Evolutionary conservation across 345 rosid genomes (phyloP), one percentile per base, ranked within the genome.

Genomic region (rapeseed (Brassica napus)): DNA sequence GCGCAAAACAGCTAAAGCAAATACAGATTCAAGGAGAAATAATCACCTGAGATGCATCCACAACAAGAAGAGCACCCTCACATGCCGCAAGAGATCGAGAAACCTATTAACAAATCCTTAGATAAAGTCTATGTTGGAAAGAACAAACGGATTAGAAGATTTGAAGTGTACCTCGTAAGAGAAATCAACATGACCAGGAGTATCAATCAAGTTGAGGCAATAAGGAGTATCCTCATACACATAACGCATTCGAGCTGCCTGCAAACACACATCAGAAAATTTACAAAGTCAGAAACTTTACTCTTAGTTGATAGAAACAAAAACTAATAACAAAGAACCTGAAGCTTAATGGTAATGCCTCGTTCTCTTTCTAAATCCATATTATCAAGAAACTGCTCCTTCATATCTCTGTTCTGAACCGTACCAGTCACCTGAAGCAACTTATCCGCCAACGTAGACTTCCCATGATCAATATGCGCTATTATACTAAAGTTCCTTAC

Each of bases 31-130:
- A 32, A 60, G 54, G 58, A 23, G n/a, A 44, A 75, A 69, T 59
- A 65, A 30, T 82, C 44, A 95, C 99, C 98, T 95, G 99, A 31
- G 99, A 92, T 81, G 99, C 97, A 86, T 95, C 99, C 73, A 95
- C 98, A 72, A 95, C 97, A 75, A 95, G 95, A 71, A 95, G 97
- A 75, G 99, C 99, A 82, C 99, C 99, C 89, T 95, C 99, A 62
- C 99, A 95, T 15, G 98, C 99, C 72, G 99, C 99, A 84, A 95
- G 98, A 58, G 99, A 95, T 78, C 99, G 92, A 35, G 99, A 95
- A 74, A 95, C 99, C 98, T 94, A 77, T 35, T 26, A 21, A n/a
- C n/a, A n/a, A n/a, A n/a, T n/a, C n/a, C n/a, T n/a, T n/a, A n/a
- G n/a, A n/a, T n/a, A n/a, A n/a, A n/a, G n/a, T n/a, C n/a, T n/a